Evolutionary conservation across 352 stramenopile species (phyloP).

Genomic region (Albugo candida): DNA sequence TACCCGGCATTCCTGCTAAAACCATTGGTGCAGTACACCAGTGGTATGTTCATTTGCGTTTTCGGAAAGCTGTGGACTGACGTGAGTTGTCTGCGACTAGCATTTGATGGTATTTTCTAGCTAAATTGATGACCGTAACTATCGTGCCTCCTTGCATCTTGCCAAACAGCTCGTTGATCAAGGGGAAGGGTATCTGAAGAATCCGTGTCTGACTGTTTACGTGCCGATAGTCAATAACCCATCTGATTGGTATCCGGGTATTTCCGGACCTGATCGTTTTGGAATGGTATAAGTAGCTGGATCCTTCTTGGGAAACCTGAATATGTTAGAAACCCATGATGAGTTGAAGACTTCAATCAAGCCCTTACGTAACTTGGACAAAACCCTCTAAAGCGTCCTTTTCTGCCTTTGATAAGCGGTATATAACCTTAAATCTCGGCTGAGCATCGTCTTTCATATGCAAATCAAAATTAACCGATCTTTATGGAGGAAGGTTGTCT

Average conservation of each 20-base stretch:
- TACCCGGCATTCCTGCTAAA: slow-evolving; percentile 2
- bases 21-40: background rate
- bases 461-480: slow-evolving; percentile 6
- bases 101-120: slow-evolving; percentile 6
- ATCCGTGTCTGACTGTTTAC: slow-evolving; percentile 8
- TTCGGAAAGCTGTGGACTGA: slow-evolving; percentile 2
- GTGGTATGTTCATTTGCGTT: background rate
- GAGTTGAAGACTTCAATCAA: slow-evolving; percentile 10
- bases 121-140: slow-evolving; percentile 3
- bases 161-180: slow-evolving; percentile 12
- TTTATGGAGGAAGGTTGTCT: background rate
- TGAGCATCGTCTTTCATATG: slow-evolving; percentile 5
- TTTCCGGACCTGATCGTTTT: slow-evolving; percentile 3
- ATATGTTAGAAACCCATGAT: slow-evolving; percentile 11
- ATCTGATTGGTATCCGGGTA: slow-evolving; percentile 2
- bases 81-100: slow-evolving; percentile 3
- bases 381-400: slow-evolving; percentile 4
- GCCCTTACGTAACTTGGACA: slow-evolving; percentile 2
- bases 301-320: slow-evolving; percentile 12
- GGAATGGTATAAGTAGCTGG: slow-evolving; percentile 3
- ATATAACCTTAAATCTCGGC: slow-evolving; percentile 3
- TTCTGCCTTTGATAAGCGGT: slow-evolving; percentile 6
- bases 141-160: slow-evolving; percentile 3
- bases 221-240: slow-evolving; percentile 7
- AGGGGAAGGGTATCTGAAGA: slow-evolving; percentile 8